These are phyloP conservation scores for Verticillium nubilum DNA, from an alignment of 2,329 filamentous ascomycete species.

Conservation along the genomic window DNA sequence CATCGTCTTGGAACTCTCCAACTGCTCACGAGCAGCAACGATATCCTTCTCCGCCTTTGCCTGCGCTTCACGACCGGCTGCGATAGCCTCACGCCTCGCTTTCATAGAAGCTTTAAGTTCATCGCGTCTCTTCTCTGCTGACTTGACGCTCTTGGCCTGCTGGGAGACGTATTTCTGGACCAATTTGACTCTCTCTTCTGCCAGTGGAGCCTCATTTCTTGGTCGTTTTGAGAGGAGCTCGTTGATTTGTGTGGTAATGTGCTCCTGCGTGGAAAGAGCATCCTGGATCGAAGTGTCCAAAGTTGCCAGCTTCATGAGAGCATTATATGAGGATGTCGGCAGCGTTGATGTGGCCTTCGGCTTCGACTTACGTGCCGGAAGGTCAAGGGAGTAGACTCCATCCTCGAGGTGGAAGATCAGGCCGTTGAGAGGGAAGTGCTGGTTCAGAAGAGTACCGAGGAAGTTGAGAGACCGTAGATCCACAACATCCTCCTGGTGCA, in stretches of 20 bases:
- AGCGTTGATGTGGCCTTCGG: slow-evolving; percentile 47
- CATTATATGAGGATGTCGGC: slow-evolving; percentile 76
- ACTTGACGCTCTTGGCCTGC: slow-evolving; percentile 61
- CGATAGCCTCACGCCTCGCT: slow-evolving; percentile 63
- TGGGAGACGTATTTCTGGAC: slow-evolving; percentile 50
- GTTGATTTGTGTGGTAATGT: slow-evolving; percentile 75
- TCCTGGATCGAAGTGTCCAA: slow-evolving; percentile 90
- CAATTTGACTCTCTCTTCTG: slow-evolving; percentile 41
- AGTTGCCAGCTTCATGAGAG: slow-evolving; percentile 81
- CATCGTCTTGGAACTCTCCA: slow-evolving; percentile 50
- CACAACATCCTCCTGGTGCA: slow-evolving; percentile 68
- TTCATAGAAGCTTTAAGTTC: slow-evolving; percentile 63
- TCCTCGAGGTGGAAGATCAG: slow-evolving; percentile 81
- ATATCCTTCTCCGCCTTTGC: slow-evolving; percentile 55
- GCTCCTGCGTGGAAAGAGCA: slow-evolving; percentile 70
- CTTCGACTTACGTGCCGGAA: slow-evolving; percentile 45
- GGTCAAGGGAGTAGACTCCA: slow-evolving; percentile 77
- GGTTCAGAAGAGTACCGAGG: slow-evolving; percentile 64
- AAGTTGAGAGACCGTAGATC: slow-evolving; percentile 72
- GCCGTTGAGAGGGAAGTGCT: slow-evolving; percentile 74
- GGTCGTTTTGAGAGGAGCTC: slow-evolving; percentile 39
- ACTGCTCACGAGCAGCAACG: slow-evolving; percentile 51
- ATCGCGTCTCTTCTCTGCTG: slow-evolving; percentile 56
- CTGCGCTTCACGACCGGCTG: slow-evolving; percentile 55
- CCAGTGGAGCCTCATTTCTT: slow-evolving; percentile 37